Evolutionary conservation across 1,139 yeast species (phyloP).

Genomic region (Candida pseudocylindracea): DNA sequence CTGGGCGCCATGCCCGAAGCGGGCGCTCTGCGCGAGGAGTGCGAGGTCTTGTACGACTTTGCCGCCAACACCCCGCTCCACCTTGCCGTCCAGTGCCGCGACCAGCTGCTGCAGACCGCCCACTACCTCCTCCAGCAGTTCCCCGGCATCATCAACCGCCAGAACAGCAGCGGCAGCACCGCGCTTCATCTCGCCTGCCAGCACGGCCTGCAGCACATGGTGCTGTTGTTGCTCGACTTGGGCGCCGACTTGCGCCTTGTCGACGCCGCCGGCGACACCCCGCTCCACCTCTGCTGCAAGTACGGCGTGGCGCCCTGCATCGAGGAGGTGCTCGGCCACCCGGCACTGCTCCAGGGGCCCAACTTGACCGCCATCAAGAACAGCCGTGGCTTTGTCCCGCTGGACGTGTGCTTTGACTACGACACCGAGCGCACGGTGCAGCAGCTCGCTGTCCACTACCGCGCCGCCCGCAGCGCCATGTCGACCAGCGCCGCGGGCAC

Average conservation of each 20-base stretch:
- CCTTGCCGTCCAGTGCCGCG: slow-evolving; percentile 37
- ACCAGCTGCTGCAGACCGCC: slow-evolving; percentile 41
- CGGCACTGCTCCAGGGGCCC: no score
- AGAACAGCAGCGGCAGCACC: slow-evolving; percentile 35
- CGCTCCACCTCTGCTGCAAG: slow-evolving; percentile 64
- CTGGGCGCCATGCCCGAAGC: slow-evolving; percentile 2
- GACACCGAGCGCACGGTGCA: no score
- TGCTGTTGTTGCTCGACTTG: slow-evolving; percentile 47
- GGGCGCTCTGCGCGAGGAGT: slow-evolving; percentile 6
- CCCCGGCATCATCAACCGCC: slow-evolving; percentile 25
- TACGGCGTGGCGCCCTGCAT: slow-evolving; percentile 49
- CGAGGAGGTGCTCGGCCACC: slow-evolving; percentile 20
- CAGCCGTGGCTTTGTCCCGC: no score
- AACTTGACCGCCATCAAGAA: no score
- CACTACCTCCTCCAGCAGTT: slow-evolving; percentile 69
- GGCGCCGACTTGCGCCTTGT: slow-evolving; percentile 51
- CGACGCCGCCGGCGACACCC: slow-evolving; percentile 51
- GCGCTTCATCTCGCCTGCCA: slow-evolving; percentile 58
- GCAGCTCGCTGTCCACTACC: no score
- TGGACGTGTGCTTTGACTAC: no score
- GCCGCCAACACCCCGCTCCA: slow-evolving; percentile 38
- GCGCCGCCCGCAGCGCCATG: no score
- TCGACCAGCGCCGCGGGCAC: no score
- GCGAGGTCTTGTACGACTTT: slow-evolving; percentile 37
- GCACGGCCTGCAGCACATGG: slow-evolving; percentile 46